Evolutionary conservation across 495 filamentous ascomycete species (phyloP).

Genomic region (Cercophora samala): DNA sequence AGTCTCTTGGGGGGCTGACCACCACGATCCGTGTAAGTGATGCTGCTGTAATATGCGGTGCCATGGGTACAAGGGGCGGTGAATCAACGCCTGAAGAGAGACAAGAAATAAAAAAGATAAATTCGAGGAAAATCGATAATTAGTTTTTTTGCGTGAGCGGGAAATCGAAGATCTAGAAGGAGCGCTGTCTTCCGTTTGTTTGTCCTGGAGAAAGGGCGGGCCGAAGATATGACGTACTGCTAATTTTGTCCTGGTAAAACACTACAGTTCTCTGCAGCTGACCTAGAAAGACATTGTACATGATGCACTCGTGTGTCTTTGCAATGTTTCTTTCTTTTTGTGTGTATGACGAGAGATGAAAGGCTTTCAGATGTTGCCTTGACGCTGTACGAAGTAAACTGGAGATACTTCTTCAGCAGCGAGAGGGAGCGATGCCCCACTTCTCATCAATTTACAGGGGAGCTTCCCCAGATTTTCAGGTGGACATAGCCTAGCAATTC

Average conservation of each 20-base stretch:
- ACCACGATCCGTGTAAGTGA: neutral
- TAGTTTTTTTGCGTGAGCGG: neutral
- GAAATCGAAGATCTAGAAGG: neutral
- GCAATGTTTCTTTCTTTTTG: no score
- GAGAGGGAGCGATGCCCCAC: neutral
- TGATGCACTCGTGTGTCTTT: neutral
- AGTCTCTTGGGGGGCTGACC: neutral
- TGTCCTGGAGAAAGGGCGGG: neutral
- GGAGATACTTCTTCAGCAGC: neutral
- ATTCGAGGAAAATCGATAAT: neutral
- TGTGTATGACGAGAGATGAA: no score
- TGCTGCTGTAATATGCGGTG: conserved; percentile 3
- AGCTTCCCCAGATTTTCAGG: neutral
- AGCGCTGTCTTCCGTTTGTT: neutral
- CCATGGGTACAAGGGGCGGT: conserved; percentile 3
- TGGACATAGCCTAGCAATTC: neutral
- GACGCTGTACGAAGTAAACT: neutral
- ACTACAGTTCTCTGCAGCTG: neutral
- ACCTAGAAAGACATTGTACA: neutral
- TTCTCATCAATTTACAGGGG: neutral
- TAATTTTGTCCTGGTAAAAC: neutral
- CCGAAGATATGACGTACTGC: neutral
- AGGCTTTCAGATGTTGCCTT: neutral
- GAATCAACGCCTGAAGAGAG: neutral
- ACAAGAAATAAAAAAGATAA: neutral